phyloP scores from a whole-genome alignment of 1,284 basidiomycete species.

The Ceratobasidium papillatum region DNA sequence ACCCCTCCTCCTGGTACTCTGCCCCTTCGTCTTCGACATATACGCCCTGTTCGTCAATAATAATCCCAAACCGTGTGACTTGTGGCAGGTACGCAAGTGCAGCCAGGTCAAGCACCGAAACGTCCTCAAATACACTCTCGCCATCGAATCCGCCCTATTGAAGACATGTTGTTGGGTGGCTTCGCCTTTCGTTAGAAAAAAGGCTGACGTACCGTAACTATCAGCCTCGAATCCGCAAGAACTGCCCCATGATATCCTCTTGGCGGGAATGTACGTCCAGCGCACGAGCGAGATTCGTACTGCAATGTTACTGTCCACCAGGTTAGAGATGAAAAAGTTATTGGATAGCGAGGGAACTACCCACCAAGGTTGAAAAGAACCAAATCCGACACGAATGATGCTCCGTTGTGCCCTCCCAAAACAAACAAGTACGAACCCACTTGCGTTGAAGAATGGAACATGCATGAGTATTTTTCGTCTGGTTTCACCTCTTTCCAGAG shows the following conservation, averaged over 20 bases:
- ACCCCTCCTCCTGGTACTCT: conserved; percentile 28
- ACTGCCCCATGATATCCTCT: conserved; percentile 87
- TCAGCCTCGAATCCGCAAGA: conserved; percentile 83
- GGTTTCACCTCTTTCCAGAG: conserved; percentile 74
- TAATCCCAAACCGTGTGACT: conserved; percentile 79
- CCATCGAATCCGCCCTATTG: conserved; percentile 83
- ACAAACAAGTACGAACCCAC: conserved; percentile 95
- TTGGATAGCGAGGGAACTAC: conserved; percentile 45
- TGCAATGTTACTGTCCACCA: conserved; percentile 60
- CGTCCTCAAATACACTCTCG: conserved; percentile 80
- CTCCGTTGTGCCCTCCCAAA: conserved; percentile 86
- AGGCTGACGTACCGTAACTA: conserved; percentile 56
- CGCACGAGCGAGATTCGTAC: conserved; percentile 68
- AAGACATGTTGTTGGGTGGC: neutral
- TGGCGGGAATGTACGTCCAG: conserved; percentile 69
- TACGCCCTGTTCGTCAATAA: conserved; percentile 50
- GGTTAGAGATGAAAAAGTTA: neutral
- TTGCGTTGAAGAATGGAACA: conserved; percentile 88
- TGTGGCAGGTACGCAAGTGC: conserved; percentile 92
- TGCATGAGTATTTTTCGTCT: conserved; percentile 67
- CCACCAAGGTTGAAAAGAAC: conserved; percentile 86
- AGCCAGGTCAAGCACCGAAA: conserved; percentile 84
- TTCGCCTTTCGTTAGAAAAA: no score
- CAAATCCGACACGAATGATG: conserved; percentile 79
- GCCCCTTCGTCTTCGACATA: conserved; percentile 29